Percentiles rank a stretch among this genome's conserved stretches.
Evolutionary conservation across 352 stramenopile species (phyloP).

Genomic region (Phytophthora quininea): DNA sequence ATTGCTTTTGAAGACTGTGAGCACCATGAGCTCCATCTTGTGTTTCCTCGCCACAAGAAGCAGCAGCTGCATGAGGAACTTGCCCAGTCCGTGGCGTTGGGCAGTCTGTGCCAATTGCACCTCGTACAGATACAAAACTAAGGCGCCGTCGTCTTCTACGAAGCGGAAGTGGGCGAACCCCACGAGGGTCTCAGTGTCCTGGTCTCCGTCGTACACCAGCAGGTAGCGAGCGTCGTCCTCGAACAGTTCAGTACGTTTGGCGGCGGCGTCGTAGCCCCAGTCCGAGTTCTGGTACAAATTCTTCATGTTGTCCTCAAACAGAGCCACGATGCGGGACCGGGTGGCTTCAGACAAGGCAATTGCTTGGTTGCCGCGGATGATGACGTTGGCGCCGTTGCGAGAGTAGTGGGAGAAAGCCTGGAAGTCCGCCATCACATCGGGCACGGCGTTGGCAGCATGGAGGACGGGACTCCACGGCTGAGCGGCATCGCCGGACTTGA

Average conservation of each 20-base stretch:
- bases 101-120: slow-evolving; percentile 80
- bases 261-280: slow-evolving; percentile 90
- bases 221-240: slow-evolving; percentile 90
- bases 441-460: slow-evolving; percentile 55
- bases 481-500: slow-evolving; percentile 12
- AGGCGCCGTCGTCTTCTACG: slow-evolving; percentile 89
- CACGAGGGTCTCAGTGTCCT: slow-evolving; percentile 37
- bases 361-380: slow-evolving; percentile 51
- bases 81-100: slow-evolving; percentile 86
- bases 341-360: slow-evolving; percentile 37
- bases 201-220: slow-evolving; percentile 40
- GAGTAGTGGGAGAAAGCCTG: slow-evolving; percentile 57
- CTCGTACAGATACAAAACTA: slow-evolving; percentile 95
- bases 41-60: slow-evolving; percentile 79
- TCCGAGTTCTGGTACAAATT: slow-evolving; percentile 85
- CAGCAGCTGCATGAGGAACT: slow-evolving; percentile 92
- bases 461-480: slow-evolving; percentile 22
- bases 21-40: slow-evolving; percentile 90
- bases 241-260: slow-evolving; percentile 87
- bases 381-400: slow-evolving; percentile 53
- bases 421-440: slow-evolving; percentile 71
- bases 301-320: slow-evolving; percentile 95
- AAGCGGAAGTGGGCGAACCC: slow-evolving; percentile 95
- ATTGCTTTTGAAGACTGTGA: slow-evolving; percentile 96
- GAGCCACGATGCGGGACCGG: slow-evolving; percentile 44